phyloP scores from a whole-genome alignment of 306 rosid genomes.

The Mimosa bimucronata region DNA sequence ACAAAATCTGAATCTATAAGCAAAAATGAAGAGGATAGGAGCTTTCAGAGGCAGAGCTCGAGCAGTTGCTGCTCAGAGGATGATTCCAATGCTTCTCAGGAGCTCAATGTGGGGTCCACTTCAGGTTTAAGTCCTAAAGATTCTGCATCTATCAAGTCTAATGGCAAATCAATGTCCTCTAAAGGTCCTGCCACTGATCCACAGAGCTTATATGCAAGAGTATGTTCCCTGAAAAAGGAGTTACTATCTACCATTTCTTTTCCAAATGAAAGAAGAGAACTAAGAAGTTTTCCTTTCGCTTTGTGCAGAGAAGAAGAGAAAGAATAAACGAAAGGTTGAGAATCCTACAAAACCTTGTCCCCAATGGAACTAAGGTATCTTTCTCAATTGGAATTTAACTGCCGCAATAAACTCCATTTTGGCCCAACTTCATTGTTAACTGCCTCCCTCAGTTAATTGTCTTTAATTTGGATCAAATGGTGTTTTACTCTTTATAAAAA shows the following conservation, averaged over 20 bases:
- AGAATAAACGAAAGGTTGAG: slow-evolving; percentile 89
- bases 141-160: slow-evolving; percentile 35
- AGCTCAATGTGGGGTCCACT: slow-evolving; percentile 51
- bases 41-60: slow-evolving; percentile 52
- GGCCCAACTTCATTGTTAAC: neutral
- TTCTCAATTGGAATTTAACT: slow-evolving; percentile 28
- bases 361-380: slow-evolving; percentile 90
- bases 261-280: slow-evolving; percentile 10
- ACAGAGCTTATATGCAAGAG: slow-evolving; percentile 88
- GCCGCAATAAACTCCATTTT: too few relatives aligned
- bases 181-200: slow-evolving; percentile 80
- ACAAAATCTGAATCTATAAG: slow-evolving; percentile 45
- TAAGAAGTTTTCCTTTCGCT: slow-evolving; percentile 24
- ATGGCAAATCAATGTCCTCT: slow-evolving; percentile 55
- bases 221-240: slow-evolving; percentile 36
- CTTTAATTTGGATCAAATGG: neutral
- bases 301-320: slow-evolving; percentile 91
- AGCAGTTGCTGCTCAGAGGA: slow-evolving; percentile 73
- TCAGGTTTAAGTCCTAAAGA: slow-evolving; percentile 49
- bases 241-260: slow-evolving; percentile 16
- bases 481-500: neutral
- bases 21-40: slow-evolving; percentile 52
- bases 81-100: slow-evolving; percentile 51
- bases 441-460: neutral
- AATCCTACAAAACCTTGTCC: slow-evolving; percentile 80